Evolutionary conservation across 1,284 basidiomycete species (phyloP).

Genomic region (Erythrobasidium hasegawianum): DNA sequence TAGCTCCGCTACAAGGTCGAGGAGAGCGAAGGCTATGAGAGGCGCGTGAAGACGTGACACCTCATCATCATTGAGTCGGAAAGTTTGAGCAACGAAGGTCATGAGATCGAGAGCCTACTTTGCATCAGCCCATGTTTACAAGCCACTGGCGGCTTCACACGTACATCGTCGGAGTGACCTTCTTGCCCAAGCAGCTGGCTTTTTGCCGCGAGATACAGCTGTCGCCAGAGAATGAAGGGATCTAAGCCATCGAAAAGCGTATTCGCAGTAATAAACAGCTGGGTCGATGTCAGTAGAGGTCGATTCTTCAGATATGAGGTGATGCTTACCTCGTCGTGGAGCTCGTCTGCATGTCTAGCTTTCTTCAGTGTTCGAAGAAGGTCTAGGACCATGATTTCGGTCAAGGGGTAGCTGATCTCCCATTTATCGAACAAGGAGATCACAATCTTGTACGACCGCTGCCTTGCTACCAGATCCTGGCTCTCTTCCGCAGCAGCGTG

Average conservation of each 20-base stretch:
- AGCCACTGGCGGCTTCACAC: too few relatives aligned
- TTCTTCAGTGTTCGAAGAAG: conserved; percentile 67
- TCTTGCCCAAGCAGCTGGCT: conserved; percentile 3
- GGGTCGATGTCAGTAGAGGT: too few relatives aligned
- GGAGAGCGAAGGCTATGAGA: conserved; percentile 62
- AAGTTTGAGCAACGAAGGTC: conserved; percentile 50
- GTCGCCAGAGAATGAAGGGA: conserved; percentile 79
- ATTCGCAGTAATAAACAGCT: conserved; percentile 78
- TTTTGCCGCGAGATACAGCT: conserved; percentile 57
- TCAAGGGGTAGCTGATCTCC: conserved; percentile 83
- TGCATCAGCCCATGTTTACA: too few relatives aligned
- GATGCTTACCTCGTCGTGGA: conserved; percentile 62
- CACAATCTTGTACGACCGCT: conserved; percentile 86
- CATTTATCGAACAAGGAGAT: conserved; percentile 93
- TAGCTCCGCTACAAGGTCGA: conserved; percentile 57
- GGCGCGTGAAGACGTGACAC: conserved; percentile 68
- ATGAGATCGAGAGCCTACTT: conserved; percentile 48
- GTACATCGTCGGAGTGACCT: conserved; percentile 15
- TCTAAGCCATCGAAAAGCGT: conserved; percentile 91
- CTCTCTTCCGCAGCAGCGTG: background rate
- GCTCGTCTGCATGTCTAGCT: conserved; percentile 57
- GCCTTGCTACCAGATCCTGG: conserved; percentile 65
- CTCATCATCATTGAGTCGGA: conserved; percentile 55
- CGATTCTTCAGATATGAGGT: too few relatives aligned
- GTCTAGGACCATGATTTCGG: conserved; percentile 72